These are phyloP conservation scores for Stygiomarasmius scandens DNA, from an alignment of 1,284 basidiomycete genomes.

Conservation along the genomic window DNA sequence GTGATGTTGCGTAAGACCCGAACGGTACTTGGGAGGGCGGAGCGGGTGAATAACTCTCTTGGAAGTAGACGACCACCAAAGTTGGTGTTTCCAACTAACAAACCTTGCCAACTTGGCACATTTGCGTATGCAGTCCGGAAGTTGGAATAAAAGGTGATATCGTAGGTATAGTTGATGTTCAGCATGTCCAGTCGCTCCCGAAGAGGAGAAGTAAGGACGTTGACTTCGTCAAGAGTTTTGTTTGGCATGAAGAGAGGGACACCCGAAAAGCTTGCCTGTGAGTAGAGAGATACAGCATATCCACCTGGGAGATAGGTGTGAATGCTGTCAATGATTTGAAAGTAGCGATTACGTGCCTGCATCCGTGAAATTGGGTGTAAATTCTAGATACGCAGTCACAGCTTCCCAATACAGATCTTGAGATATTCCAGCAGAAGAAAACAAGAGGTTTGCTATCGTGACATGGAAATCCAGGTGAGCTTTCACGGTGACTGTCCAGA, in stretches of 20 bases:
- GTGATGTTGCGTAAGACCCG: constrained; percentile 15
- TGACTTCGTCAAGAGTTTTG: background rate
- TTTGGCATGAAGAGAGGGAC: constrained; percentile 8
- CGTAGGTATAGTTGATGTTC: constrained; percentile 3
- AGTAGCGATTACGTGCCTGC: background rate
- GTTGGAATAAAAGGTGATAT: background rate
- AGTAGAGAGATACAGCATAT: background rate
- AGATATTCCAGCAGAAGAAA: constrained; percentile 13
- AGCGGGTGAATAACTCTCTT: constrained; percentile 8
- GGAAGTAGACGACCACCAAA: constrained; percentile 19
- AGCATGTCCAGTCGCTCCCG: constrained; percentile 1
- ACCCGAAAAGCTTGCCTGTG: background rate
- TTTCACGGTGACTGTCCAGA: constrained; percentile 23
- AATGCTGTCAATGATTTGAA: background rate
- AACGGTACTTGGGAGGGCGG: constrained; percentile 2
- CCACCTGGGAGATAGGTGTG: background rate
- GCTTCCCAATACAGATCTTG: constrained; percentile 18
- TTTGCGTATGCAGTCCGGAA: background rate
- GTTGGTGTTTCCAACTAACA: constrained; percentile 3
- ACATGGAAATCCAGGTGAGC: constrained; percentile 18
- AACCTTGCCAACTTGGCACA: background rate
- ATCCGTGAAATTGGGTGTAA: background rate
- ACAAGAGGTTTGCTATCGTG: constrained; percentile 10
- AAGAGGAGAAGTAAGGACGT: constrained; percentile 1
- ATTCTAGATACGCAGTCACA: constrained; percentile 10